Conservation (phyloP, 306 rosid genomes). For the Cucurbita ficifolia region DNA sequence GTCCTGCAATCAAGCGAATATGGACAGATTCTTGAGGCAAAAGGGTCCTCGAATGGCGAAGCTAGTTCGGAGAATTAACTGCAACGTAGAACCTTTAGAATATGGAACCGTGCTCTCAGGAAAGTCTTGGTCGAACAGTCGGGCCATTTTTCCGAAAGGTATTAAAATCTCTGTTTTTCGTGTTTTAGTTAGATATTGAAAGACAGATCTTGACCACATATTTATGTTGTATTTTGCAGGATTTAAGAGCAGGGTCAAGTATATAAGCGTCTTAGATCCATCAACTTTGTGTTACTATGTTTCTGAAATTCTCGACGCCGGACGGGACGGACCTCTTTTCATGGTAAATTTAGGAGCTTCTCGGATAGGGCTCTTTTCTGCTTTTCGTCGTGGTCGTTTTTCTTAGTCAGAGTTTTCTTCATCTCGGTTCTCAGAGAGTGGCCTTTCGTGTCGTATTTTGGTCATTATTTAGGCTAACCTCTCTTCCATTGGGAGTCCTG, state of each 20-base stretch:
- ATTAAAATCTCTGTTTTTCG: not conserved
- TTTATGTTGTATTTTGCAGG: constrained; percentile 47
- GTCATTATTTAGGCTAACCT: not conserved
- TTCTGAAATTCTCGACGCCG: constrained; percentile 85
- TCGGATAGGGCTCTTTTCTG: too few relatives aligned
- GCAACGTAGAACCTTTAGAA: constrained; percentile 85
- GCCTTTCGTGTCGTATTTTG: too few relatives aligned
- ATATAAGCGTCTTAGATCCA: constrained; percentile 69
- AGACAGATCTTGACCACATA: not conserved
- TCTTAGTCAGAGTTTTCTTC: too few relatives aligned
- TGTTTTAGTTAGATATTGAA: not conserved
- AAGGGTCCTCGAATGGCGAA: constrained; percentile 98
- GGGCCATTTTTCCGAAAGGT: constrained; percentile 92
- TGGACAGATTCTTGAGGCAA: constrained; percentile 50
- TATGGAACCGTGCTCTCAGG: constrained; percentile 78
- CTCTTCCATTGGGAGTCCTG: too few relatives aligned
- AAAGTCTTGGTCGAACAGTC: constrained; percentile 85
- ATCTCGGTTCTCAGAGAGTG: too few relatives aligned
- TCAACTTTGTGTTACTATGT: constrained; percentile 53
- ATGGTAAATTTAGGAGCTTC: constrained; percentile 38
- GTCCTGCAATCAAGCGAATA: constrained; percentile 40
- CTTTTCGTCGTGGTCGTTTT: too few relatives aligned
- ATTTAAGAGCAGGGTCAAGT: constrained; percentile 77
- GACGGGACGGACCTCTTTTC: constrained; percentile 69
- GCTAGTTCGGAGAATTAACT: constrained; percentile 86